phyloP scores from a whole-genome alignment of 2,329 filamentous ascomycete genomes.

The Conoideocrella luteorostrata region DNA sequence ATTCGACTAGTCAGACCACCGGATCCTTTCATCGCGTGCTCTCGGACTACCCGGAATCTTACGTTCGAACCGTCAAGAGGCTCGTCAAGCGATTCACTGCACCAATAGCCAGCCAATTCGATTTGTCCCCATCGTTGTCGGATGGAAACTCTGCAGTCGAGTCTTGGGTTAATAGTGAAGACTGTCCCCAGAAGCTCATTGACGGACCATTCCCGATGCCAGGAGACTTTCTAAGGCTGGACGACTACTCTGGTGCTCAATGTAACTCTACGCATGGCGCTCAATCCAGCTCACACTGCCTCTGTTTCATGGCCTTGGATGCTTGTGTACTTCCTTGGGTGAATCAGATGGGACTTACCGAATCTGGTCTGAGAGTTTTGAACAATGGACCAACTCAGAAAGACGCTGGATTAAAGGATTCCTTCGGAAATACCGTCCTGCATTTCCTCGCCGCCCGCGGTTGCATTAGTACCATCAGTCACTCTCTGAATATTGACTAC shows the following conservation, averaged over 20 bases:
- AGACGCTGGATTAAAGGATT: slow-evolving; percentile 24
- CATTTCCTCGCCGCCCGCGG: slow-evolving; percentile 38
- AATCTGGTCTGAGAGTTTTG: slow-evolving; percentile 12
- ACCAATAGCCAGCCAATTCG: slow-evolving; percentile 16
- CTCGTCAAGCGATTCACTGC: slow-evolving; percentile 34
- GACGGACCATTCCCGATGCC: slow-evolving; percentile 31
- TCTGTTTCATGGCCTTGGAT: slow-evolving; percentile 21
- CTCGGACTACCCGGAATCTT: slow-evolving; percentile 24
- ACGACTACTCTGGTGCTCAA: slow-evolving; percentile 10
- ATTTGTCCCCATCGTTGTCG: slow-evolving; percentile 18
- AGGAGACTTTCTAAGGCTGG: slow-evolving; percentile 42
- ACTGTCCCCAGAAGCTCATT: slow-evolving; percentile 16
- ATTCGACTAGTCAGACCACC: slow-evolving; percentile 32
- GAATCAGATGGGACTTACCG: slow-evolving; percentile 18
- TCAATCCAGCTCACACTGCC: slow-evolving; percentile 21
- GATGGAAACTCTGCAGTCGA: neutral
- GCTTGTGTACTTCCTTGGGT: slow-evolving; percentile 24
- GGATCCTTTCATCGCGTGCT: slow-evolving; percentile 28
- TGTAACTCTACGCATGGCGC: slow-evolving; percentile 17
- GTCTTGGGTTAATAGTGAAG: slow-evolving; percentile 22
- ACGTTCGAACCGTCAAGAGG: slow-evolving; percentile 30
- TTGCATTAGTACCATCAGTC: slow-evolving; percentile 21
- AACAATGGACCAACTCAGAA: neutral
- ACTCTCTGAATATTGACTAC: slow-evolving; percentile 15
- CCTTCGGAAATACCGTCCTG: slow-evolving; percentile 41